Evolutionary conservation across 768 basidiomycete species (phyloP).

Genomic region (Lanmaoa rubissima): DNA sequence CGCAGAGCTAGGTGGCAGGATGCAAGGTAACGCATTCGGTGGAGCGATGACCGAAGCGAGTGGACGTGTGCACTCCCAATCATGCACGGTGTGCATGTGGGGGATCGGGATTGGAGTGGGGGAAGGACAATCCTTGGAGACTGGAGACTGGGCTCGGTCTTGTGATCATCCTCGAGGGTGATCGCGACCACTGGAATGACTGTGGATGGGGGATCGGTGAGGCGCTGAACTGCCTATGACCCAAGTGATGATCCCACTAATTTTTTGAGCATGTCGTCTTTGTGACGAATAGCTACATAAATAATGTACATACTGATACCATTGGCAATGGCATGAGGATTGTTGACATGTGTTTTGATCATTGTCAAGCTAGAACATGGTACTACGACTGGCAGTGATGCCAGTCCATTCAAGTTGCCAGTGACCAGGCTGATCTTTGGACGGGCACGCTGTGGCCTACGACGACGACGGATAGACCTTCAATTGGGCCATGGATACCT

Average conservation of each 20-base stretch:
- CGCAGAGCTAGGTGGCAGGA: conserved; percentile 27
- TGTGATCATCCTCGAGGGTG: conserved; percentile 14
- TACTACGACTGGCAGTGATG: conserved; percentile 3
- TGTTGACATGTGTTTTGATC: conserved; percentile 28
- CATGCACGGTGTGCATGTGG: conserved; percentile 23
- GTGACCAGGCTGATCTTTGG: conserved; percentile 4
- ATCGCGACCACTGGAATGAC: conserved; percentile 21
- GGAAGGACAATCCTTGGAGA: conserved; percentile 44
- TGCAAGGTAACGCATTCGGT: conserved; percentile 25
- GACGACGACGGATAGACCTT: conserved; percentile 13
- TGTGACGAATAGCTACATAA: conserved; percentile 13
- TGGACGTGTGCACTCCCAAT: conserved; percentile 29
- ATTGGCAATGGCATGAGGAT: not conserved
- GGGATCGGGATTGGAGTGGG: conserved; percentile 34
- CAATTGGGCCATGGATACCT: conserved; percentile 49
- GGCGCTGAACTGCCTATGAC: conserved; percentile 30
- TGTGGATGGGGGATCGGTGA: conserved; percentile 25
- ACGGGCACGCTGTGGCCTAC: conserved; percentile 9
- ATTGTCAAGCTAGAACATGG: not conserved
- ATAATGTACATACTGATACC: not conserved
- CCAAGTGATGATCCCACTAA: conserved; percentile 24
- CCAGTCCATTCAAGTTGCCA: not conserved
- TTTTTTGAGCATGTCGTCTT: conserved; percentile 32
- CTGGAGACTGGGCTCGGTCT: conserved; percentile 27
- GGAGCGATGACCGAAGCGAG: conserved; percentile 39